phyloP scores from a whole-genome alignment of 805 yeast genomes.

The Candida multigemmis region DNA sequence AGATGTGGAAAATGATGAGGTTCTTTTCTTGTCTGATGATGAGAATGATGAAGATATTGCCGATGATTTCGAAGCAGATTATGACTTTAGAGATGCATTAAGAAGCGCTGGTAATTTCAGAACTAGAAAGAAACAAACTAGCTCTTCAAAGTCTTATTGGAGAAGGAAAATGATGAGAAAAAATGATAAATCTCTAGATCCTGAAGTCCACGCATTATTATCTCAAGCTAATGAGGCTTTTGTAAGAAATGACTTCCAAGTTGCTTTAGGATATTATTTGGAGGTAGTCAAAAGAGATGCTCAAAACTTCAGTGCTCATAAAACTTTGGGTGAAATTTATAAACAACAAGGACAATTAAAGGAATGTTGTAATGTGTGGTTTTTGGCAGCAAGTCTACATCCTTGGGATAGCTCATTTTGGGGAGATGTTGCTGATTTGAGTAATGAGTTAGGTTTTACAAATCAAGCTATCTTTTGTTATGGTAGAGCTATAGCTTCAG shows the following conservation, averaged over 20 bases:
- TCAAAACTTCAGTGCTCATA: slow-evolving; percentile 74
- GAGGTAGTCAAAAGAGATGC: slow-evolving; percentile 75
- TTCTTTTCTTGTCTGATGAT: slow-evolving; percentile 14
- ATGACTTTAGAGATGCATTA: slow-evolving; percentile 51
- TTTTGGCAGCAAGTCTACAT: slow-evolving; percentile 69
- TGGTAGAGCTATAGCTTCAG: slow-evolving; percentile 22
- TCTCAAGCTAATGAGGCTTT: slow-evolving; percentile 77
- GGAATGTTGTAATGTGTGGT: slow-evolving; percentile 75
- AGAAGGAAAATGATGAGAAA: slow-evolving; percentile 24
- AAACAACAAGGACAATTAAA: slow-evolving; percentile 54
- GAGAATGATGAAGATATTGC: slow-evolving; percentile 22
- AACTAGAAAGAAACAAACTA: slow-evolving; percentile 24
- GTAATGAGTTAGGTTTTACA: slow-evolving; percentile 54
- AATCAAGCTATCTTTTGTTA: slow-evolving; percentile 78
- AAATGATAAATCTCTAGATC: slow-evolving; percentile 43
- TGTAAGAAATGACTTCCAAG: slow-evolving; percentile 51
- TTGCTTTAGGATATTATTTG: slow-evolving; percentile 50
- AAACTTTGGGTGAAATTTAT: slow-evolving; percentile 80
- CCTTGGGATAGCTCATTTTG: slow-evolving; percentile 73
- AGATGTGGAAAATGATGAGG: slow-evolving; percentile 9
- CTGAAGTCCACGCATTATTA: slow-evolving; percentile 58
- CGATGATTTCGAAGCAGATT: slow-evolving; percentile 32
- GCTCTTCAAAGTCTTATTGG: slow-evolving; percentile 26
- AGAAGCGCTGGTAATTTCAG: slow-evolving; percentile 61
- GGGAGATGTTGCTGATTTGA: slow-evolving; percentile 64